Conservation (phyloP, 345 rosid species). For the Adansonia digitata region DNA sequence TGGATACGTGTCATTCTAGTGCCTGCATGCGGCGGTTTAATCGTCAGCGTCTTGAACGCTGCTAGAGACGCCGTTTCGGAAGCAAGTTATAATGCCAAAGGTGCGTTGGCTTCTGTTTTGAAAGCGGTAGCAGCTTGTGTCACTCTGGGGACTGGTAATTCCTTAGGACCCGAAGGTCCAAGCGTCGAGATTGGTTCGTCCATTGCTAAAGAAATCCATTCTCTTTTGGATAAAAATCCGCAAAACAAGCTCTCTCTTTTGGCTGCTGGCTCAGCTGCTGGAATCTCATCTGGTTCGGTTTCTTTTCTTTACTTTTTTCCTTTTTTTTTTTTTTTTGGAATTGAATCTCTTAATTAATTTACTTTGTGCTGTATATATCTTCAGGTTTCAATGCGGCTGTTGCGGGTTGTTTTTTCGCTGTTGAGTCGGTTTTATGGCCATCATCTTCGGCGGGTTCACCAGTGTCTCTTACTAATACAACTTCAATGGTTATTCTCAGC, state of each 20-base stretch:
- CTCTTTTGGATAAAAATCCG: conserved; percentile 36
- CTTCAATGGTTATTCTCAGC: conserved; percentile 88
- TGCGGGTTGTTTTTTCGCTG: conserved; percentile 93
- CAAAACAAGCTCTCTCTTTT: conserved; percentile 56
- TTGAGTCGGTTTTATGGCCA: conserved; percentile 92
- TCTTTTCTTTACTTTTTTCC: neutral
- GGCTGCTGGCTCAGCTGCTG: conserved; percentile 94
- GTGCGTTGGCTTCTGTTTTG: conserved; percentile 50
- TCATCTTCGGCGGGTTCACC: conserved; percentile 59
- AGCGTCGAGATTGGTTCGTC: conserved; percentile 90
- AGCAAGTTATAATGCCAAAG: conserved; percentile 20
- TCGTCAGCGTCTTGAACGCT: conserved; percentile 57
- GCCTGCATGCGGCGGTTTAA: conserved; percentile 69
- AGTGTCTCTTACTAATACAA: conserved; percentile 61
- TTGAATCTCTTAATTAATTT: neutral
- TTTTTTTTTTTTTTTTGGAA: neutral
- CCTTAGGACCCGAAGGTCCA: conserved; percentile 95
- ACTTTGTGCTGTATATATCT: neutral
- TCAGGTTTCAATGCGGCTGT: conserved; percentile 96
- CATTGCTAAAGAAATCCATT: conserved; percentile 58
- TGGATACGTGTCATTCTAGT: conserved; percentile 65
- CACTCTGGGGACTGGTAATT: conserved; percentile 90
- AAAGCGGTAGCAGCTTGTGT: conserved; percentile 78
- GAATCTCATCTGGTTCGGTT: conserved; percentile 73
- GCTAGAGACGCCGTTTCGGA: conserved; percentile 27